phyloP scores from a whole-genome alignment of 176 grass and related monocot genomes.

The Puccinellia tenuiflora region DNA sequence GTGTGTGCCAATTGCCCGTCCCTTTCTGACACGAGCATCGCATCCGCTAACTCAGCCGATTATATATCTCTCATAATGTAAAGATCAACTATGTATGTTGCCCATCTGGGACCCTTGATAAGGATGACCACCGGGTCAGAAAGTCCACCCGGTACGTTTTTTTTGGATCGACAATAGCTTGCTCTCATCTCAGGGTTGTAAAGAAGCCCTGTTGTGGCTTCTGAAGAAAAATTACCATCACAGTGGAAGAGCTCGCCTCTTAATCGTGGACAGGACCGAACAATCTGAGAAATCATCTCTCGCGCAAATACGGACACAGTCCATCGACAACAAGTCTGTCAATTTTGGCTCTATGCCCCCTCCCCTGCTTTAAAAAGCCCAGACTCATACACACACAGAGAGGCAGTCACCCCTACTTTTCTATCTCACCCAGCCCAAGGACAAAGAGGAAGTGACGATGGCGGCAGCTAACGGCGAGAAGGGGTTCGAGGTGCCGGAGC shows the following conservation, averaged over 20 bases:
- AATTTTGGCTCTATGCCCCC: not conserved
- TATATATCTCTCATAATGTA: not conserved
- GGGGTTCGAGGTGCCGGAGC: slow-evolving; percentile 47
- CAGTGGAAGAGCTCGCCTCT: not conserved
- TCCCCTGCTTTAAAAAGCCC: not conserved
- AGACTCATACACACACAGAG: not conserved
- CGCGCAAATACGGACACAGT: not conserved
- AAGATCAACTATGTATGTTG: not conserved
- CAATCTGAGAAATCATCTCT: not conserved
- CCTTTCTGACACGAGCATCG: not conserved
- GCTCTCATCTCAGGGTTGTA: not conserved
- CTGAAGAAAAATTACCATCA: not conserved
- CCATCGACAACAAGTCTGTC: not conserved
- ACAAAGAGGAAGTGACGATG: slow-evolving; percentile 4
- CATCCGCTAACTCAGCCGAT: not conserved
- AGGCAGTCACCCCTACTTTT: not conserved
- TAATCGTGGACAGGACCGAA: not conserved
- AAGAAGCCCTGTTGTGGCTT: not conserved
- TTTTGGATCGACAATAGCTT: not conserved
- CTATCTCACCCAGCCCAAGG: not conserved
- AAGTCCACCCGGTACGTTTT: not conserved
- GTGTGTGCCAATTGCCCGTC: not conserved
- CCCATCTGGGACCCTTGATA: not conserved
- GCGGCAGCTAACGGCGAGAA: slow-evolving; percentile 14
- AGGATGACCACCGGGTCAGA: not conserved